phyloP scores from a whole-genome alignment of 2,329 filamentous ascomycete species.

The Periconia macrospinosa region DNA sequence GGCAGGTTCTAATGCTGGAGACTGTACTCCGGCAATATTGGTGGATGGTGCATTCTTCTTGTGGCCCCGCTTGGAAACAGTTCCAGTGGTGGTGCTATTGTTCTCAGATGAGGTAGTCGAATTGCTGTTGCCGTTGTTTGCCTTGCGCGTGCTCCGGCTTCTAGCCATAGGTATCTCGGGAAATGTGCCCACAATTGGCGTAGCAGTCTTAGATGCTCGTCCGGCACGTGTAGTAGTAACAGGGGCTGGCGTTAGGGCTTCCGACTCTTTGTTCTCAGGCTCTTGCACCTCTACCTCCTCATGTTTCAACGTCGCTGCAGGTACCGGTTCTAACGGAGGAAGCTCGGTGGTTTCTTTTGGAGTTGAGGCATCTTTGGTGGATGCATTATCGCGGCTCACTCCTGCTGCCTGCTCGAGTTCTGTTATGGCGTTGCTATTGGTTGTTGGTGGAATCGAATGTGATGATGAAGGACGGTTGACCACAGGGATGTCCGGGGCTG shows the following conservation, averaged over 20 bases:
- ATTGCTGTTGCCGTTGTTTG: slow-evolving; percentile 38
- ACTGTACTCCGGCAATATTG: slow-evolving; percentile 24
- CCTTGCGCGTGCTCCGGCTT: slow-evolving; percentile 47
- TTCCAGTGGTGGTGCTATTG: slow-evolving; percentile 38
- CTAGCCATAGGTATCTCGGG: slow-evolving; percentile 46
- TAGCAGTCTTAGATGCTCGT: slow-evolving; percentile 51
- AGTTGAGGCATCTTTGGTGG: slow-evolving; percentile 27
- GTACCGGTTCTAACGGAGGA: slow-evolving; percentile 49
- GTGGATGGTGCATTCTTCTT: slow-evolving; percentile 36
- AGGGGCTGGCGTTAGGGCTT: slow-evolving; percentile 30
- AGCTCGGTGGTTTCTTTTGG: slow-evolving; percentile 33
- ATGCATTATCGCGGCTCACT: slow-evolving; percentile 25
- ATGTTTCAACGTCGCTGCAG: slow-evolving; percentile 46
- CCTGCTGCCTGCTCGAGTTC: slow-evolving; percentile 38
- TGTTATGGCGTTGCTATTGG: slow-evolving; percentile 30
- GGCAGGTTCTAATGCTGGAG: slow-evolving; percentile 28
- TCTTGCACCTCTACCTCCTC: slow-evolving; percentile 55
- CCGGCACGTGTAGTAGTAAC: slow-evolving; percentile 39
- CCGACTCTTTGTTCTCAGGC: slow-evolving; percentile 43
- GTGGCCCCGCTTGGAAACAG: slow-evolving; percentile 38
- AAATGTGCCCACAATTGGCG: slow-evolving; percentile 49
- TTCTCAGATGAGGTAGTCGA: slow-evolving; percentile 45
- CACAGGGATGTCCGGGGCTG: slow-evolving; percentile 49
- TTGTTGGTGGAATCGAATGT: slow-evolving; percentile 34
- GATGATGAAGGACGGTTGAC: slow-evolving; percentile 40